Evolutionary conservation across 179 eudicot genomes (phyloP), one percentile per base, ranked within the genome.

Genomic region (Carnegiea gigantea): DNA sequence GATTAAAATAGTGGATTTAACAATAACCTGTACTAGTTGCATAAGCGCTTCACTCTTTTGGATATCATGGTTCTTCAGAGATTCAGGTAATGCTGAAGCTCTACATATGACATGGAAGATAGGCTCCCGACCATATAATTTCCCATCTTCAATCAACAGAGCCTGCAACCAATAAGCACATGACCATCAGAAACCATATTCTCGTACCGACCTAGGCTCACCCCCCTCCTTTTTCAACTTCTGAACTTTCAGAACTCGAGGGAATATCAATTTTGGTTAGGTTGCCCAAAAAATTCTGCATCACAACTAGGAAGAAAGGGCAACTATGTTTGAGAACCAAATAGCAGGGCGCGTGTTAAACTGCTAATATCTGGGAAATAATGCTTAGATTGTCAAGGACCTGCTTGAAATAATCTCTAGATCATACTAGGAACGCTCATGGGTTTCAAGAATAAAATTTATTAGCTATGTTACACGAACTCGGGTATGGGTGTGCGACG

Each of bases 81-180:
- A 75, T 44, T 90, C 93, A 17, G 99, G 96, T 79, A 94, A 77
- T 48, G 87, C 84, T 82, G 97, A 91, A 81, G 96, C 97, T 87
- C 84, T 92, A 86, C 93, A 94, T 60, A 96, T 89, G 53, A 92
- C 93, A 81, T 85, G 83, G 88, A 91, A 92, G 44, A 96, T 53
- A 85, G 93, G 88, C 80, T 96, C 96, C 65, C 97, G 90, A 26
- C 99, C 99, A 89, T 91, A 94, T 33, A 96, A 89, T 84, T 92
- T 96, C 80, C 93, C 95, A 87, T 94, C 98, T 90, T 96, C 96
- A 86, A 94, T 86, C 92, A 96, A 89, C 79, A 92, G 88, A 88
- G 89, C 87, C 99, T 96, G 97, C 84, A 76, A 70, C 80, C 62
- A 68, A 78, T 74, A 70, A 6, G 73, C 9, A 70, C 72, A 28